Base-by-base conservation (phyloP, 768 basidiomycete genomes). In the Termitomyces sp. region DNA sequence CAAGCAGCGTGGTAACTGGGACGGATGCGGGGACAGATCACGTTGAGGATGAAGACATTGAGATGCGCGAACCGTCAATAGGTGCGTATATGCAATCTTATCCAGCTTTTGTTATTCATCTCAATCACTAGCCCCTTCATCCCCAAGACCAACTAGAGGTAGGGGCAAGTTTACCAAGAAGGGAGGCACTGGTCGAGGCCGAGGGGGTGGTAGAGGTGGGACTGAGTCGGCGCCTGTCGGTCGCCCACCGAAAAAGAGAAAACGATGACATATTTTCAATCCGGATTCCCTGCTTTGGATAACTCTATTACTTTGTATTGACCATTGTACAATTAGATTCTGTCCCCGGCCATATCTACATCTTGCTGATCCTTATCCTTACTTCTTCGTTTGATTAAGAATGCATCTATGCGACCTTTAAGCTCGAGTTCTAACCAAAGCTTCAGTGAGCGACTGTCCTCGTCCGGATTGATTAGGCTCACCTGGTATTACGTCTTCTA, bases 401-500 rank as follows among this genome's bases (percentile, higher is more conserved):
- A 95, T 2, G 76, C 79, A 50, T 90, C 84, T 66, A 96, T 95
- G 64, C 80, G 82, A 16, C 77, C 79, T 68, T 90, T 91, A 57
- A 95, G 73, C 63, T 90, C 91, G 0, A 73, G 68, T 64, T 89
- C 92, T 85, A 67, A 37, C 39, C 58, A 34, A 48, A 50, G 46
- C 36, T 41, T 57, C 20, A 57, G n/a, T 41, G 3, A 4, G 18
- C 13, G 11, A 30, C 20, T 30, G 27, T 31, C 16, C 13, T 31
- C 6, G 36, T 13, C 22, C 37, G 6, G 20, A 30, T 18, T 41
- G 12, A 22, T 33, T 11, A 12, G 13, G 15, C 42, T 52, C 86
- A 93, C 95, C 74, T 30, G 92, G 83, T 58, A 86, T 69, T 15
- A 95, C 87, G 12, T 95, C 90, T 56, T 89, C 89, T 62, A 95